Evolutionary conservation across 164 flowering plant genomes (phyloP), one percentile per base, ranked within the genome.

Genomic region (Echeveria elegans): DNA sequence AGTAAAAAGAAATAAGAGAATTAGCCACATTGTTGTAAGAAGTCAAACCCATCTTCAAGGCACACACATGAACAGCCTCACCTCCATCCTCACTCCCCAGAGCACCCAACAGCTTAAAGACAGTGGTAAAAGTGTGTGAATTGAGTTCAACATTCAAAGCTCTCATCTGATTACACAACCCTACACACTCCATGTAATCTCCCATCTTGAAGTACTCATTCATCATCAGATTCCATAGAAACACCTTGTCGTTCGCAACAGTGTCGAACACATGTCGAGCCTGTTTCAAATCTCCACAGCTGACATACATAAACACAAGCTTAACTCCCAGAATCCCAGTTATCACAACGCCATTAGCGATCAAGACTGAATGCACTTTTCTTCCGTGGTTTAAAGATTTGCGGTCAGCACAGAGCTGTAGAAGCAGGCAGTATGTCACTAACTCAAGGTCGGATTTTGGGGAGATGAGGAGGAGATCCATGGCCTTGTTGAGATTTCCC

Each of bases 201-300:
- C 84, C 80, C 9, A 67, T 70, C 75, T 77, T 83, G 29, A 81
- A 74, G 64, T 86, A 81, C 78, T 76, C 87, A 60, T 69, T 81
- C 52, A 86, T 79, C 79, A 84, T 58, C 8, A 82, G 58, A 70
- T 83, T 88, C 90, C 94, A 88, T 14, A 84, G 67, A 70, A 83
- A 83, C 34, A 82, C 81, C 62, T 82, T 81, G 9, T 76, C 82
- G 60, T 72, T 78, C 19, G 31, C 77, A 29, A 80, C 70, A 23
- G 43, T 64, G 67, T 87, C 84, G 30, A 87, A 87, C 50, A 85
- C 72, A 69, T 78, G 23, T 41, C 93, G 79, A 63, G 82, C 89
- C 71, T 79, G 74, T 36, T 56, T 56, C 67, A 85, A 71, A 75
- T 82, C 86, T 41, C 93, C 89, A 64, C 93, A 87, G 43, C 43